Conservation (phyloP, 1,284 basidiomycete species). For the Fomitopsis palustris region DNA sequence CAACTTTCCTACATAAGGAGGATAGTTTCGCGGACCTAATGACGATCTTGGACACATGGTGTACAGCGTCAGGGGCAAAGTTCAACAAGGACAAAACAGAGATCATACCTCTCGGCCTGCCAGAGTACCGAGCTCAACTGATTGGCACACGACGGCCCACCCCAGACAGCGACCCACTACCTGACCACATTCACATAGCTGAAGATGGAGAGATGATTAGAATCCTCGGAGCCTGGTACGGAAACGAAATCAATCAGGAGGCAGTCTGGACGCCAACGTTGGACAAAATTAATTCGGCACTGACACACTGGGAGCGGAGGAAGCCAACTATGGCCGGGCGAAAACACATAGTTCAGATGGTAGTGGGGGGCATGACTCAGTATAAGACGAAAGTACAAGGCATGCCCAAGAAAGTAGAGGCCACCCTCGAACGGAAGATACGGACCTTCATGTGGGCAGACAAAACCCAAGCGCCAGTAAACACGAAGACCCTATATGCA, state of each 20-base stretch:
- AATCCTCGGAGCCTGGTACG: constrained; percentile 26
- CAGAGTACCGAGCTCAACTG: too few species aligned
- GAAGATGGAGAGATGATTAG: constrained; percentile 21
- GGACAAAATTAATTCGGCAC: constrained; percentile 8
- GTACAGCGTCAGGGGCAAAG: neutral
- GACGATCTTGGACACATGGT: neutral
- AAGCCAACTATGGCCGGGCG: too few species aligned
- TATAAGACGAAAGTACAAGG: too few species aligned
- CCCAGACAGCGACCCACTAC: neutral
- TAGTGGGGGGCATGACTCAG: too few species aligned
- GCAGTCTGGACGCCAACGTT: constrained; percentile 20
- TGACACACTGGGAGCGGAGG: too few species aligned
- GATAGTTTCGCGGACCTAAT: neutral
- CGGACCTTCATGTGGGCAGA: too few species aligned
- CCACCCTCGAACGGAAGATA: too few species aligned
- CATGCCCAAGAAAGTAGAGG: too few species aligned
- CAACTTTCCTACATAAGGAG: neutral
- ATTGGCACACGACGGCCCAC: too few species aligned
- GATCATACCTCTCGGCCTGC: neutral
- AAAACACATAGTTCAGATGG: too few species aligned
- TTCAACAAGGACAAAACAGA: neutral
- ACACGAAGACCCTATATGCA: too few species aligned
- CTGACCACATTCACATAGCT: constrained; percentile 11
- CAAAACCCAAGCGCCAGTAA: too few species aligned
- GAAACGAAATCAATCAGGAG: constrained; percentile 14